Evolutionary conservation across 306 rosid species (phyloP).

Genomic region (Medicago ruthenica): DNA sequence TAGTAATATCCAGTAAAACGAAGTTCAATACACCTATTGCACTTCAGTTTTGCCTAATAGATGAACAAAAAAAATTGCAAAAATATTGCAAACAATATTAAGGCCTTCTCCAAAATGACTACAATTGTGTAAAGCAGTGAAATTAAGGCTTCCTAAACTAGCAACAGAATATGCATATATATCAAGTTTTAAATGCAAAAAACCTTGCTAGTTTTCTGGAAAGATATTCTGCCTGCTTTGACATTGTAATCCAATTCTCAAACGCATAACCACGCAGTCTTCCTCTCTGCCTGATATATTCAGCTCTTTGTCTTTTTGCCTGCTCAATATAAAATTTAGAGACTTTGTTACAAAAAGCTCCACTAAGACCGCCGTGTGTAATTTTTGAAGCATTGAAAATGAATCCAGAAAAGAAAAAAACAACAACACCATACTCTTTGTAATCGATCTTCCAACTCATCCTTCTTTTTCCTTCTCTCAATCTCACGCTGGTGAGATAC

Average conservation of each 20-base stretch:
- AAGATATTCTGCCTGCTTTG: constrained; percentile 79
- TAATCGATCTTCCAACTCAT: constrained; percentile 85
- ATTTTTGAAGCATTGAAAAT: constrained; percentile 3
- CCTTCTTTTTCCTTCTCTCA: constrained; percentile 80
- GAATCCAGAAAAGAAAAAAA: not conserved
- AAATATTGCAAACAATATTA: constrained; percentile 16
- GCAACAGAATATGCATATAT: constrained; percentile 3
- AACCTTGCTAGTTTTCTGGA: constrained; percentile 81
- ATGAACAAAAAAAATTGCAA: not conserved
- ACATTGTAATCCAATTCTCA: constrained; percentile 60
- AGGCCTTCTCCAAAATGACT: constrained; percentile 26
- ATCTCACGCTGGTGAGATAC: constrained; percentile 88
- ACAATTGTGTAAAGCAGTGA: constrained; percentile 8
- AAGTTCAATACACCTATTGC: not conserved
- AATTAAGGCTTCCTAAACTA: constrained; percentile 22
- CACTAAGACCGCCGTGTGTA: constrained; percentile 15
- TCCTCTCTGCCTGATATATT: constrained; percentile 85
- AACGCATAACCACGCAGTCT: constrained; percentile 54
- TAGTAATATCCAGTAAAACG: constrained; percentile 25
- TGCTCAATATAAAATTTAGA: constrained; percentile 42
- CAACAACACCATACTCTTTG: constrained; percentile 69
- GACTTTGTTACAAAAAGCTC: constrained; percentile 12
- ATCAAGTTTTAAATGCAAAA: constrained; percentile 28
- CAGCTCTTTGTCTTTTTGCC: constrained; percentile 93
- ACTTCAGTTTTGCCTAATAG: not conserved